These are phyloP conservation scores for Calycina herbarum DNA, from an alignment of 2,329 filamentous ascomycete species.

Conservation along the genomic window DNA sequence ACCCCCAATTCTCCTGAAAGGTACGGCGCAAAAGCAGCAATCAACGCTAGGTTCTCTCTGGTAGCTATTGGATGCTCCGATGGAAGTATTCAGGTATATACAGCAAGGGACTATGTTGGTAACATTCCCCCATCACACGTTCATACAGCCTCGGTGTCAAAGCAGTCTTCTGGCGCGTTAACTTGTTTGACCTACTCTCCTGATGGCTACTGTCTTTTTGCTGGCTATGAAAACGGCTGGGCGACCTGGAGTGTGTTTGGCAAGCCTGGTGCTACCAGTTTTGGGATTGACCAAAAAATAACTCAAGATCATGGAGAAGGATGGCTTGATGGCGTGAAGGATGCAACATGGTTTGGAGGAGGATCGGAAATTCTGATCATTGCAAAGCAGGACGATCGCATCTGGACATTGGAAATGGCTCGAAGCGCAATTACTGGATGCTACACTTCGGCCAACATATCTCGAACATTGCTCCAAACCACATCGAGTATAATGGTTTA, in stretches of 20 bases:
- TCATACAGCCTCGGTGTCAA: conserved; percentile 68
- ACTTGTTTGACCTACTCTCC: conserved; percentile 83
- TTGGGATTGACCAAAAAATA: conserved; percentile 65
- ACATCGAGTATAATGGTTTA: conserved; percentile 89
- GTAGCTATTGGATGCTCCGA: conserved; percentile 82
- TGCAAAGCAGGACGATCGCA: conserved; percentile 67
- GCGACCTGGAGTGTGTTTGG: conserved; percentile 97
- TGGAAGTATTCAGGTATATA: conserved; percentile 85
- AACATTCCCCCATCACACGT: conserved; percentile 87
- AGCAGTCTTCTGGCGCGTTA: conserved; percentile 65
- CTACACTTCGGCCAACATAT: conserved; percentile 87
- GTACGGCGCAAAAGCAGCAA: conserved; percentile 71
- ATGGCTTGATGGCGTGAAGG: conserved; percentile 78
- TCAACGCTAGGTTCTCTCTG: conserved; percentile 93
- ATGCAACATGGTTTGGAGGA: conserved; percentile 83
- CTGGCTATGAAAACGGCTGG: conserved; percentile 90
- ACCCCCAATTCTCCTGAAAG: conserved; percentile 59
- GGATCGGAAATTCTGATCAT: conserved; percentile 83
- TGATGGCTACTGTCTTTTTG: conserved; percentile 94
- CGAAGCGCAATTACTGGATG: conserved; percentile 91
- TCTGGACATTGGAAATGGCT: conserved; percentile 90
- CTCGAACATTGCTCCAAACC: conserved; percentile 84
- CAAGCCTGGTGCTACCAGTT: conserved; percentile 83
- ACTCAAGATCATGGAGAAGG: conserved; percentile 70
- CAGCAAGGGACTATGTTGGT: conserved; percentile 86